Percentiles rank a stretch among this genome's conserved stretches.
phyloP scores from a whole-genome alignment of 208 protist genomes.

The Trichomonas tenax region DNA sequence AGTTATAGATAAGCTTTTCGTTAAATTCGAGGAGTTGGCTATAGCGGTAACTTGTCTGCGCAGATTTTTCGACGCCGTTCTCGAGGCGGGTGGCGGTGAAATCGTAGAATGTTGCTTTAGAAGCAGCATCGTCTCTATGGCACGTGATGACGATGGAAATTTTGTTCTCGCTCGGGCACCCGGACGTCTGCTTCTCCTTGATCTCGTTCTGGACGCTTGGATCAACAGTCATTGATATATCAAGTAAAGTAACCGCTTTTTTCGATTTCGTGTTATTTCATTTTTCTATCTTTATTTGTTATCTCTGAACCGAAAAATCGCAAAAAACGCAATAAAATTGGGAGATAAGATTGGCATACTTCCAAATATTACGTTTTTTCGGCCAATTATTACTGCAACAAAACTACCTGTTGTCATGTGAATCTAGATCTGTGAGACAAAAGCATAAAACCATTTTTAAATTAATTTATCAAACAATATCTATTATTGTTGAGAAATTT shows the following conservation, averaged over 20 bases:
- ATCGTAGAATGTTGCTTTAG: background rate
- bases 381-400: no score
- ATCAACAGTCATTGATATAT: constrained; percentile 6
- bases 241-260: background rate
- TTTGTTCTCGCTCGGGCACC: background rate
- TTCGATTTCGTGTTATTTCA: no score
- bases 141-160: background rate
- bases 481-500: no score
- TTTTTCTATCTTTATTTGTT: no score
- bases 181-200: background rate
- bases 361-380: no score
- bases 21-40: constrained; percentile 1
- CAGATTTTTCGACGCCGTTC: background rate
- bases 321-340: no score
- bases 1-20: background rate
- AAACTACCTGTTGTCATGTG: no score
- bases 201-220: background rate
- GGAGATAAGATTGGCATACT: no score
- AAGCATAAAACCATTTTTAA: no score
- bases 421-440: no score
- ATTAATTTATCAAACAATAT: no score
- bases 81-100: background rate
- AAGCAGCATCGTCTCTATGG: background rate
- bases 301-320: no score
- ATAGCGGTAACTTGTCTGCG: background rate